A percentile compares a stretch with the other conserved stretches of the same genome.
phyloP scores from a whole-genome alignment of 1,139 yeast genomes.

The Sugiyamaella xylanicola region DNA sequence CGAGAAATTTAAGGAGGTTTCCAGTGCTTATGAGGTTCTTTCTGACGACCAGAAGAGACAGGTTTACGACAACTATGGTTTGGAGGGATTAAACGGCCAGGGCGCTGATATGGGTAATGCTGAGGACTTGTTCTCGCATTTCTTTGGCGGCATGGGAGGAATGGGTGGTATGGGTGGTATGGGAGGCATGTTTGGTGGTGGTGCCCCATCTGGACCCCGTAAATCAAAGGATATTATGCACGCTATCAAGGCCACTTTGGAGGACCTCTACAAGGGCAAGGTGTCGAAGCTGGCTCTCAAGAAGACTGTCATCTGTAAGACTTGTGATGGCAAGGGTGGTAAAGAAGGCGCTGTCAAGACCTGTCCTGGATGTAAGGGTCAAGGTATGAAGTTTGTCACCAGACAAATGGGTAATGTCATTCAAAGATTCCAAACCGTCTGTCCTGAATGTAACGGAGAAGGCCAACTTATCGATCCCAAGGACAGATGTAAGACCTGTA shows the following conservation, averaged over 20 bases:
- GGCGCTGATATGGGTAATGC: slow-evolving; percentile 75
- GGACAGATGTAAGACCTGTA: slow-evolving; percentile 86
- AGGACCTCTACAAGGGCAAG: slow-evolving; percentile 89
- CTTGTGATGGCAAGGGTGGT: slow-evolving; percentile 96
- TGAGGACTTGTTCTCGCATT: slow-evolving; percentile 89
- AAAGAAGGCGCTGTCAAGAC: slow-evolving; percentile 86
- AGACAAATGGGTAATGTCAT: slow-evolving; percentile 99
- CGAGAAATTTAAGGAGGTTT: slow-evolving; percentile 89
- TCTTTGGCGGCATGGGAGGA: slow-evolving; percentile 74
- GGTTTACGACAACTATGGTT: slow-evolving; percentile 86
- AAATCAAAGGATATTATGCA: slow-evolving; percentile 81
- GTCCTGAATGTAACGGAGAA: slow-evolving; percentile 90
- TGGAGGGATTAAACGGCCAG: slow-evolving; percentile 81
- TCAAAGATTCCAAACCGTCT: slow-evolving; percentile 93
- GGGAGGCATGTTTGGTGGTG: slow-evolving; percentile 54
- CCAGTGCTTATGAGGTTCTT: slow-evolving; percentile 80
- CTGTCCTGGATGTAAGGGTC: slow-evolving; percentile 85
- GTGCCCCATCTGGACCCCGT: slow-evolving; percentile 80
- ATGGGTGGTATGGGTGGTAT: slow-evolving; percentile 50
- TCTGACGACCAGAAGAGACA: slow-evolving; percentile 88
- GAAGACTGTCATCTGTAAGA: slow-evolving; percentile 83
- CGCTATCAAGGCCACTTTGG: slow-evolving; percentile 79
- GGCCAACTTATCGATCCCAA: slow-evolving; percentile 88
- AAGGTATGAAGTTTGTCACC: slow-evolving; percentile 88
- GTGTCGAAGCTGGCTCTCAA: slow-evolving; percentile 91